Conservation (phyloP, 768 basidiomycete species). For the Boletus barrowsii region DNA sequence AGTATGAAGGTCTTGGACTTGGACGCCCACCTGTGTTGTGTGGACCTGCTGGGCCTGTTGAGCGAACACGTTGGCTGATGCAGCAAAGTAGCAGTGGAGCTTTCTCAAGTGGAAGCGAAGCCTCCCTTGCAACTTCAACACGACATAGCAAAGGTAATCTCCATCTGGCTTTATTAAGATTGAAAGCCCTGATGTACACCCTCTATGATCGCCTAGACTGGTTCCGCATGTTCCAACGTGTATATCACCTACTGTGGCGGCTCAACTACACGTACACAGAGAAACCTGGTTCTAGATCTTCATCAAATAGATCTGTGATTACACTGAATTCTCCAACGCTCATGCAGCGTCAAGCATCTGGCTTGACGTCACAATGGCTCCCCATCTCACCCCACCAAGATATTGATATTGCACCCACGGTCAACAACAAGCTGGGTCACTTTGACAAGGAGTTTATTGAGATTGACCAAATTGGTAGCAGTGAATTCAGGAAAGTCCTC, state of each 20-base stretch:
- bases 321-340: conserved; percentile 47
- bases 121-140: conserved; percentile 61
- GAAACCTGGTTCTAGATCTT: conserved; percentile 56
- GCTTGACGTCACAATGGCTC: conserved; percentile 21
- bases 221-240: conserved; percentile 47
- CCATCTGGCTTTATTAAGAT: conserved; percentile 35
- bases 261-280: conserved; percentile 34
- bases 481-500: conserved; percentile 92
- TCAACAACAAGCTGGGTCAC: conserved; percentile 54
- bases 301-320: conserved; percentile 50
- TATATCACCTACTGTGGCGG: conserved; percentile 45
- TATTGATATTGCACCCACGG: conserved; percentile 27
- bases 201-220: conserved; percentile 41
- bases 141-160: conserved; percentile 48
- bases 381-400: conserved; percentile 22
- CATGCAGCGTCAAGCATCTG: conserved; percentile 33
- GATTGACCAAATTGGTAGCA: conserved; percentile 80
- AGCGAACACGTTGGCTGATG: conserved; percentile 60
- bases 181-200: neutral
- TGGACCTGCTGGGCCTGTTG: conserved; percentile 32
- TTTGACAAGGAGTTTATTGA: conserved; percentile 83
- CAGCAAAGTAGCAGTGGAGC: conserved; percentile 79
- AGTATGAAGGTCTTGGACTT: conserved; percentile 64
- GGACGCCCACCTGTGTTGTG: conserved; percentile 47
- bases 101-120: conserved; percentile 76